Base-by-base conservation (phyloP, 495 filamentous ascomycete species). In the Talaromyces ruber region DNA sequence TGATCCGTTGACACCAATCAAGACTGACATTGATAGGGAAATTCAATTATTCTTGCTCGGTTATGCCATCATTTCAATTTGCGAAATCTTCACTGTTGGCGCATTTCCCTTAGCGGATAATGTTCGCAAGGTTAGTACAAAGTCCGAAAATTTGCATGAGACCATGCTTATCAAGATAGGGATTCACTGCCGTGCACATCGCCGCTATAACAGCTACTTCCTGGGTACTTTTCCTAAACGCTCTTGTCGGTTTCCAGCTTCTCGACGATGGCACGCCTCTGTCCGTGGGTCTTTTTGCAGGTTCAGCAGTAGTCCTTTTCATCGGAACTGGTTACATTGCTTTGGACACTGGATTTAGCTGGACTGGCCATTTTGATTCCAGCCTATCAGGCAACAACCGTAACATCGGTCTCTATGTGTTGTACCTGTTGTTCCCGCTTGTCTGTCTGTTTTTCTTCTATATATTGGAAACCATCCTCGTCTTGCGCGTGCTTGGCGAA, bases 271-370 rank as follows among this genome's bases (percentile, higher is more conserved):
- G 94, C 34, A 99, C 94, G 0, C 79, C 87, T 0, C 72, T 93
- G 16, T 97, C 93, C 0, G 65, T 97, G 18, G 90, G 86, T 14
- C 79, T 97, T 12, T 83, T 95, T 54, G 63, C 84, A 59, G 78
- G 75, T 21, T 97, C 94, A 21, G 87, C 86, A 0, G 67, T 80
- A 18, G 74, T 80, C 6, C 74, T 97, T 61, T 94, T 97, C 71
- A 79, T 98, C 64, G 94, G 94, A 28, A 94, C 92, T 4, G 92
- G 93, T 16, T 99, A 96, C 73, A 95, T 99, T 65, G 90, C 92
- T 2, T 83, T 99, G 59, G 94, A 99, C 73, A 97, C 93, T 6
- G 94, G 86, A 2, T 94, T 91, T 69, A 80, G 82, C 66, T 97
- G 90, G 85, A 94, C 95, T 1, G 81, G 80, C 24, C 84, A 88